Conservation (phyloP, 305 asterid genomes). For the Fraxinus baroniana region DNA sequence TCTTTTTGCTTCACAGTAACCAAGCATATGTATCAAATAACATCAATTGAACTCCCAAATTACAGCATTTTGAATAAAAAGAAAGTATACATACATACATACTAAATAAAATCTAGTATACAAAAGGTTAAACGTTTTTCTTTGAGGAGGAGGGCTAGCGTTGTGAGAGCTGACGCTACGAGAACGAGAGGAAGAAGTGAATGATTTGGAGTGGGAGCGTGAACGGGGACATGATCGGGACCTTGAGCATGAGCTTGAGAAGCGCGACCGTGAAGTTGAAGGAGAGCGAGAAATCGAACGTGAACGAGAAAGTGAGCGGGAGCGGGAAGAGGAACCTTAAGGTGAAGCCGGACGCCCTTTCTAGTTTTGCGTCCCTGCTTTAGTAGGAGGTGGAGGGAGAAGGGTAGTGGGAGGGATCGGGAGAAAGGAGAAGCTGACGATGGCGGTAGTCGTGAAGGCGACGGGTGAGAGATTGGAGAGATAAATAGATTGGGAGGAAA, state of each 20-base stretch:
- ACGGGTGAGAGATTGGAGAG: too few species aligned
- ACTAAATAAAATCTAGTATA: not conserved
- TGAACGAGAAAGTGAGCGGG: not conserved
- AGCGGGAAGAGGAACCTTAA: constrained; percentile 35
- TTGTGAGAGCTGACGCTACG: constrained; percentile 22
- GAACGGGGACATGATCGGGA: constrained; percentile 37
- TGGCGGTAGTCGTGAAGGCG: too few species aligned
- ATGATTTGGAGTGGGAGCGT: constrained; percentile 36
- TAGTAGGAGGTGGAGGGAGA: too few species aligned
- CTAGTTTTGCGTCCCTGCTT: constrained; percentile 30
- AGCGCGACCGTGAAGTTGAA: constrained; percentile 16
- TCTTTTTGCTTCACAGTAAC: not conserved
- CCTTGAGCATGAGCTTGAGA: constrained; percentile 32
- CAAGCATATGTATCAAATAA: not conserved
- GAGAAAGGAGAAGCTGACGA: too few species aligned
- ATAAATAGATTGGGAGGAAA: too few species aligned
- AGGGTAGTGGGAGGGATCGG: too few species aligned
- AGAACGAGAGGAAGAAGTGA: constrained; percentile 37
- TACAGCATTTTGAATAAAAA: not conserved
- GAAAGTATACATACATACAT: not conserved
- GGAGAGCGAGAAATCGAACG: not conserved
- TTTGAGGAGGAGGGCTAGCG: constrained; percentile 29
- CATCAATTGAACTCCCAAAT: not conserved
- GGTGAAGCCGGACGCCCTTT: constrained; percentile 43
- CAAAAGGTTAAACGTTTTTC: not conserved